Evolutionary conservation across 2,329 filamentous ascomycete genomes (phyloP).

Genomic region (Aureobasidium sp.): DNA sequence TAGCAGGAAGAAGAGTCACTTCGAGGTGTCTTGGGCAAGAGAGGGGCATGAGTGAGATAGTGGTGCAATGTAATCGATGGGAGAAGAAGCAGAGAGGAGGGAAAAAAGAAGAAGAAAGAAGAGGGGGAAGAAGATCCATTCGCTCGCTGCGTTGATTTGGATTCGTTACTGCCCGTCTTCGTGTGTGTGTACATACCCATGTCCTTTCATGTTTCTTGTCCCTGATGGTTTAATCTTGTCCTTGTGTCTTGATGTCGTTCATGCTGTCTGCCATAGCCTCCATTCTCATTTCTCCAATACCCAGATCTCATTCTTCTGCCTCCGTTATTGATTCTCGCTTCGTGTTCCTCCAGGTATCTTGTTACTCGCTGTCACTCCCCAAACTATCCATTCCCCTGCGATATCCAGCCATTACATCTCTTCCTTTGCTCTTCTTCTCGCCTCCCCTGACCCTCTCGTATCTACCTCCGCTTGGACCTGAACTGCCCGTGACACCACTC

Average conservation of each 20-base stretch:
- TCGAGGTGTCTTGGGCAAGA: no score
- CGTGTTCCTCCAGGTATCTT: no score
- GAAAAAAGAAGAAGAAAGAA: background rate
- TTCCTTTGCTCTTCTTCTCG: slow-evolving; percentile 17
- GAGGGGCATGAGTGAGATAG: no score
- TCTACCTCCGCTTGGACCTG: slow-evolving; percentile 36
- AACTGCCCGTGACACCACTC: slow-evolving; percentile 28
- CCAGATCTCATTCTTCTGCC: background rate
- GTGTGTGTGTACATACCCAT: background rate
- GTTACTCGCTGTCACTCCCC: background rate
- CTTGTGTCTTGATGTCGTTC: background rate
- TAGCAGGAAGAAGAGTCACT: no score
- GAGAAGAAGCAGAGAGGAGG: background rate
- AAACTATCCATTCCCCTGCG: slow-evolving; percentile 36
- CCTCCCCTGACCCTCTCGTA: slow-evolving; percentile 34
- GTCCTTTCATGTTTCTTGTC: background rate
- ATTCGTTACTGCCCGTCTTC: background rate
- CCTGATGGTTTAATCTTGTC: background rate
- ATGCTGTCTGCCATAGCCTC: background rate
- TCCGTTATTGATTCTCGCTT: no score
- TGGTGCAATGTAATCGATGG: no score
- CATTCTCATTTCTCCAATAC: background rate
- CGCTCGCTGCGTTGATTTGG: background rate
- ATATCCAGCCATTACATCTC: slow-evolving; percentile 19
- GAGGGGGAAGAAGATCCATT: background rate